Conservation (phyloP, 345 rosid genomes). For the Gossypium thurberi region DNA sequence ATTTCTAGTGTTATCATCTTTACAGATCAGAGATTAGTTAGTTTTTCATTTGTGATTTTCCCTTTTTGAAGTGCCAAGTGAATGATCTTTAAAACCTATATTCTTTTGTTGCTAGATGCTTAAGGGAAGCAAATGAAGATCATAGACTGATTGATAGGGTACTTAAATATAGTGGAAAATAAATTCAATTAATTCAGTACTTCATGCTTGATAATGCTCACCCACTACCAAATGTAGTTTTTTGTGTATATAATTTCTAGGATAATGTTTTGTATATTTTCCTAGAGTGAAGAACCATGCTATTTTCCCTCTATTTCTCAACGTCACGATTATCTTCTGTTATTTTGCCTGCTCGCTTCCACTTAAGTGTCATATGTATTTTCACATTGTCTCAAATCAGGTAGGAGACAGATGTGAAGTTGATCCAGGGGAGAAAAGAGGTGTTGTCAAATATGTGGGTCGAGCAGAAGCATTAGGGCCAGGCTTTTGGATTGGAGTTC, state of each 20-base stretch:
- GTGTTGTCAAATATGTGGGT: slow-evolving; percentile 3
- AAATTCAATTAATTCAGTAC: not conserved
- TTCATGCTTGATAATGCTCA: not conserved
- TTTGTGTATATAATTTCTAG: not conserved
- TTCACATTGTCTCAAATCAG: not conserved
- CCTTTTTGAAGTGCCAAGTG: not conserved
- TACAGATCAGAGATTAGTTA: not conserved
- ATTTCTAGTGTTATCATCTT: not conserved
- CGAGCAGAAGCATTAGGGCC: slow-evolving; percentile 30
- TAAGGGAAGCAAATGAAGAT: not conserved
- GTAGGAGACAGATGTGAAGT: slow-evolving; percentile 5
- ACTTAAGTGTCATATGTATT: not conserved
- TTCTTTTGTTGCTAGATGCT: not conserved
- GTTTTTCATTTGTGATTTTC: not conserved
- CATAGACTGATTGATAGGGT: not conserved
- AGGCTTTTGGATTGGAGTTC: slow-evolving; percentile 93
- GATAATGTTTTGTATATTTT: not conserved
- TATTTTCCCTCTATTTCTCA: not conserved
- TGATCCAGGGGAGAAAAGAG: slow-evolving; percentile 1
- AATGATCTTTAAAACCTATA: not conserved
- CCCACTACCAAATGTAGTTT: not conserved
- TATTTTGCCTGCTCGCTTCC: slow-evolving; percentile 10
- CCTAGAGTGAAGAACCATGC: not conserved
- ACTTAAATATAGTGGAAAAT: not conserved
- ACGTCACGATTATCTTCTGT: not conserved